Base-by-base conservation (phyloP, 371 early-diverging fungal genomes). In the Nematocida sp. region DNA sequence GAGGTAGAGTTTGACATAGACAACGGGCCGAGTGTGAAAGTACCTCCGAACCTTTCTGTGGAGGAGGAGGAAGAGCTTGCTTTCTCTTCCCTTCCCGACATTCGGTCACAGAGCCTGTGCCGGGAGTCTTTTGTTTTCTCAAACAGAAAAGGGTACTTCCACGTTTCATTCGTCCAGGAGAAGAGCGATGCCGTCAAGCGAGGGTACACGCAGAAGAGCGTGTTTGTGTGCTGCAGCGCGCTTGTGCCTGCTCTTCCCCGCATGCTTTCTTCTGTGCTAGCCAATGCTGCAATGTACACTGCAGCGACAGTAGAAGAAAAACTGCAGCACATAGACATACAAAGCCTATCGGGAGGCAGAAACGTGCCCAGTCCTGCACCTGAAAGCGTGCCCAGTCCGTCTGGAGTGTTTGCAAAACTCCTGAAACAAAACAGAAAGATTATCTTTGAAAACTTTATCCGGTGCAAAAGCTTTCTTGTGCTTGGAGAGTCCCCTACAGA, bases 401-500 rank as follows among this genome's bases (percentile, higher is more conserved):
- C 51, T 15, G 7, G 11, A 11, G 17, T 41, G 7, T 50, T 50
- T 50, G 23, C 8, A 23, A 23, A 8, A 23, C 36, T 64, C 4
- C 5, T 64, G 0, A 4, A n/a, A 7, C 11, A 52, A 38, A 29
- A 64, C 64, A 49, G 48, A 40, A 52, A 64, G 13, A 40, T n/a
- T 34, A 49, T 64, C 13, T 15, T 64, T 31, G 64, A 64, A n/a
- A 51, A 51, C 38, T 23, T 64, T 3, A 5, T 64, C 27, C 36
- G 64, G n/a, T 29, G 52, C 8, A 64, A 40, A 34, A 17, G 36
- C 4, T 64, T 64, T 27, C 31, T 64, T 7, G 52, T 64, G 7
- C 17, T 64, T 0, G 64, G 52, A 8, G 11, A 8, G 17, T 40
- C 36, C 8, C 64, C 64, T 13, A 64, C 38, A 7, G 52, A 49